phyloP scores from a whole-genome alignment of 139 green algal genomes.

The Ettlia oleoabundans region DNA sequence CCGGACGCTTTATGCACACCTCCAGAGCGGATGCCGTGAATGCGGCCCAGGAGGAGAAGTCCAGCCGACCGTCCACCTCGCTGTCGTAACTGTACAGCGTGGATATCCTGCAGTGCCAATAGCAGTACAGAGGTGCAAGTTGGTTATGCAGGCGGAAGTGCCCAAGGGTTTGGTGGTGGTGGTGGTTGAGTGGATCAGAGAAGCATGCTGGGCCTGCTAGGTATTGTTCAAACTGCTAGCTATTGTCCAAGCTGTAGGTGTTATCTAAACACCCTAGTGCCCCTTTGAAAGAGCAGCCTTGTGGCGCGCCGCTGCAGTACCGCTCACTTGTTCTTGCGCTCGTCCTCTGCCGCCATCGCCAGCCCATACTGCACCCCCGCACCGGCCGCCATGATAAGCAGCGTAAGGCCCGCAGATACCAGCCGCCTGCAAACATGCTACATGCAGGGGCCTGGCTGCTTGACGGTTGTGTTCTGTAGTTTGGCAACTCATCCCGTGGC shows the following conservation, averaged over 20 bases:
- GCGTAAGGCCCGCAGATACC: conserved; percentile 37
- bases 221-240: neutral
- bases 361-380: conserved; percentile 58
- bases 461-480: too few relatives aligned
- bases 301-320: too few relatives aligned
- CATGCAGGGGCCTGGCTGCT: too few relatives aligned
- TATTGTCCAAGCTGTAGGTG: too few relatives aligned
- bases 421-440: too few relatives aligned
- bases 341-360: conserved; percentile 30
- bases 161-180: neutral
- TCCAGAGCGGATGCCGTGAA: conserved; percentile 12
- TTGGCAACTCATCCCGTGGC: too few relatives aligned
- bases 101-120: conserved; percentile 1
- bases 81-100: conserved; percentile 18
- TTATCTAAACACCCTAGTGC: too few relatives aligned
- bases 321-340: conserved; percentile 14
- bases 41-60: conserved; percentile 31
- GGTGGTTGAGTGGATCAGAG: neutral
- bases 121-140: neutral
- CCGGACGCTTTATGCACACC: neutral
- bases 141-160: neutral
- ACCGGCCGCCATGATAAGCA: conserved; percentile 41
- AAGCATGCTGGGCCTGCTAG: too few relatives aligned
- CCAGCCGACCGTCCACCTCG: conserved; percentile 1
- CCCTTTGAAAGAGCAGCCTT: too few relatives aligned